Percentiles rank a stretch among this genome's conserved stretches.
Conservation (phyloP, 1,139 yeast species). For the Pichia kudriavzevii region DNA sequence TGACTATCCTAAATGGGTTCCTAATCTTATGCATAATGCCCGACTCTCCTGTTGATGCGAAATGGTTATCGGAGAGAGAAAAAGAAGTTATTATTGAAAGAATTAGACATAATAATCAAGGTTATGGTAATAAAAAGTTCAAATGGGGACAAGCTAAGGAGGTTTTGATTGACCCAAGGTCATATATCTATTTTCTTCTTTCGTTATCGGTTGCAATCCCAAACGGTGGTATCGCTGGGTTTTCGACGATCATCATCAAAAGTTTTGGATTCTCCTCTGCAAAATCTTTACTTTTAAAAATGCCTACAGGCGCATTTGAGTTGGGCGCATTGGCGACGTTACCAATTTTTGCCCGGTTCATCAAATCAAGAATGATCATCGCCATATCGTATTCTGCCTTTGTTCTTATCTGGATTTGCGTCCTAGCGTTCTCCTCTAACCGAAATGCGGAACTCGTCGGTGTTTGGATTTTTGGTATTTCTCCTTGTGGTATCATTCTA, state of each 20-base stretch:
- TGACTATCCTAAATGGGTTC: conserved; percentile 38
- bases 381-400: conserved; percentile 36
- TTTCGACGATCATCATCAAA: conserved; percentile 41
- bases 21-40: conserved; percentile 32
- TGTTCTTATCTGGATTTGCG: conserved; percentile 34
- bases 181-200: conserved; percentile 30
- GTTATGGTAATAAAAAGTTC: conserved; percentile 27
- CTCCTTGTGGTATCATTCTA: conserved; percentile 34
- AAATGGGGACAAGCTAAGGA: conserved; percentile 29
- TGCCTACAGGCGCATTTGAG: conserved; percentile 35
- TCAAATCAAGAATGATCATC: conserved; percentile 34
- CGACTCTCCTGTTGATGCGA: conserved; percentile 41
- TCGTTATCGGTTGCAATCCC: conserved; percentile 29
- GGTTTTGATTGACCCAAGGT: conserved; percentile 27
- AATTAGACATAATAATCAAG: conserved; percentile 27
- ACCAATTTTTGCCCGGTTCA: conserved; percentile 17
- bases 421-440: conserved; percentile 39
- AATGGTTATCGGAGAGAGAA: conserved; percentile 33
- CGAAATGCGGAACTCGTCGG: conserved; percentile 37
- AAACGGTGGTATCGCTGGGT: conserved; percentile 28
- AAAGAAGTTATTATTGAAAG: conserved; percentile 30
- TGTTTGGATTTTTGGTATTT: conserved; percentile 28
- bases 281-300: conserved; percentile 35
- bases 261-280: conserved; percentile 38
- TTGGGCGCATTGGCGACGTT: conserved; percentile 29